These are phyloP conservation scores for Peniophora sp. DNA, from an alignment of 1,284 basidiomycete species.

Conservation along the genomic window DNA sequence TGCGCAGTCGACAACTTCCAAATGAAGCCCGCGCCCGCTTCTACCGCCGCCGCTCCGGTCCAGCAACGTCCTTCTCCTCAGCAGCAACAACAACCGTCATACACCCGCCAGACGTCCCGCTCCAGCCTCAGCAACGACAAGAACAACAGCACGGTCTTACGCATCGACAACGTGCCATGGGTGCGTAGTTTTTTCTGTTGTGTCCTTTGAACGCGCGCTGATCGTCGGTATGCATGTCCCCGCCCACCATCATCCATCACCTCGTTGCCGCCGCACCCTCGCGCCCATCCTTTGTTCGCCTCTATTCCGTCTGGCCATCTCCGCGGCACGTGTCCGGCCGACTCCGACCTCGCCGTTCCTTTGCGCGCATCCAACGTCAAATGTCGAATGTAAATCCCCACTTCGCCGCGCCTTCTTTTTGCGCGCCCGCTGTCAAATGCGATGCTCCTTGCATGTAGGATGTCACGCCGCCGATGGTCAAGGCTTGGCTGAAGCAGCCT, in stretches of 20 bases:
- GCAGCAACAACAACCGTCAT: background rate
- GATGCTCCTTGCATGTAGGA: conserved; percentile 38
- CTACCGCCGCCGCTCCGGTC: background rate
- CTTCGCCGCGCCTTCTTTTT: no score
- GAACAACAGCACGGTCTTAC: conserved; percentile 41
- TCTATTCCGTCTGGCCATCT: conserved; percentile 1
- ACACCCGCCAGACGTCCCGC: conserved; percentile 2
- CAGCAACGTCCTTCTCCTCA: background rate
- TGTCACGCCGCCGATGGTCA: conserved; percentile 67
- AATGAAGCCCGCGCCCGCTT: conserved; percentile 23
- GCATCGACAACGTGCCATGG: conserved; percentile 83
- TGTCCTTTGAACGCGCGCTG: background rate
- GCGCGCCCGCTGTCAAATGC: no score
- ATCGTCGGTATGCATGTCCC: background rate
- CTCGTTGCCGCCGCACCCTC: no score
- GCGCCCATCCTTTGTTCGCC: conserved; percentile 3
- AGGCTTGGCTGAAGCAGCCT: conserved; percentile 59
- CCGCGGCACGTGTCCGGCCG: background rate
- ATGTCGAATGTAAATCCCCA: no score
- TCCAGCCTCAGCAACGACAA: conserved; percentile 23
- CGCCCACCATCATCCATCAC: no score
- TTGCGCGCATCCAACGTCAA: no score
- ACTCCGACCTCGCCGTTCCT: no score
- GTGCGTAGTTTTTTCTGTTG: conserved; percentile 31
- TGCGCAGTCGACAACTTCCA: conserved; percentile 60